A percentile compares a stretch with the other conserved stretches of the same genome.
Evolutionary conservation across 176 grass and related monocot genomes (phyloP).

Genomic region (Rhynchospora tenuis): DNA sequence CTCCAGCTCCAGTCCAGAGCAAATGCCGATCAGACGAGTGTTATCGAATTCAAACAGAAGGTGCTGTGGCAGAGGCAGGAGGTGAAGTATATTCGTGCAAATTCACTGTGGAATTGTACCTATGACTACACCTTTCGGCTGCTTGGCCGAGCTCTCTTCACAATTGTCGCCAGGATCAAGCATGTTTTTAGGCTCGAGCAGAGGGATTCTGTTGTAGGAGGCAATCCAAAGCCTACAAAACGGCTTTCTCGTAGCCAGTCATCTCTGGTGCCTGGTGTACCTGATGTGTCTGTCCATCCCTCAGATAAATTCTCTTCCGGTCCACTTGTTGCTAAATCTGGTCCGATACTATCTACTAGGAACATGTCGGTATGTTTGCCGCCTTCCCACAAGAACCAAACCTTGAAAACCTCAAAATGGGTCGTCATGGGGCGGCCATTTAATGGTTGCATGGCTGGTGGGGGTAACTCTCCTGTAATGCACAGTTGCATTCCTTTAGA

Average conservation of each 20-base stretch:
- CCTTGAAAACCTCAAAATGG: slow-evolving; percentile 41
- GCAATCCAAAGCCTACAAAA: not conserved
- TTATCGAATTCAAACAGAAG: slow-evolving; percentile 29
- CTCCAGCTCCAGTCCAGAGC: slow-evolving; percentile 5
- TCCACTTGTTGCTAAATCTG: slow-evolving; percentile 12
- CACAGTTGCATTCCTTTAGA: slow-evolving; percentile 32
- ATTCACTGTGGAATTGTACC: slow-evolving; percentile 51
- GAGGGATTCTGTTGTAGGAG: not conserved
- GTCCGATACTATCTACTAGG: not conserved
- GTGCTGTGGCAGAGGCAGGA: slow-evolving; percentile 56
- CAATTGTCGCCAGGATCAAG: slow-evolving; percentile 46
- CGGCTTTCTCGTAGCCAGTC: slow-evolving; percentile 45
- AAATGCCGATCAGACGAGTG: not conserved
- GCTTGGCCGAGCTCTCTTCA: slow-evolving; percentile 75
- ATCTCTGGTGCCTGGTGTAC: slow-evolving; percentile 7
- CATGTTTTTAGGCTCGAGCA: slow-evolving; percentile 39
- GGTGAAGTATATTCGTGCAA: slow-evolving; percentile 52
- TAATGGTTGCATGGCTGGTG: slow-evolving; percentile 43
- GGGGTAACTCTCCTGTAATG: slow-evolving; percentile 28
- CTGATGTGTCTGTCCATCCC: slow-evolving; percentile 34
- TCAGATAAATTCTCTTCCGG: slow-evolving; percentile 18
- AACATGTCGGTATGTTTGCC: slow-evolving; percentile 2
- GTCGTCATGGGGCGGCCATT: slow-evolving; percentile 29
- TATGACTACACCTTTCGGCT: slow-evolving; percentile 67
- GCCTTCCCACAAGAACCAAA: slow-evolving; percentile 32